phyloP scores from a whole-genome alignment of 192 early-diverging fungal species.

The Backusella australiensis region DNA sequence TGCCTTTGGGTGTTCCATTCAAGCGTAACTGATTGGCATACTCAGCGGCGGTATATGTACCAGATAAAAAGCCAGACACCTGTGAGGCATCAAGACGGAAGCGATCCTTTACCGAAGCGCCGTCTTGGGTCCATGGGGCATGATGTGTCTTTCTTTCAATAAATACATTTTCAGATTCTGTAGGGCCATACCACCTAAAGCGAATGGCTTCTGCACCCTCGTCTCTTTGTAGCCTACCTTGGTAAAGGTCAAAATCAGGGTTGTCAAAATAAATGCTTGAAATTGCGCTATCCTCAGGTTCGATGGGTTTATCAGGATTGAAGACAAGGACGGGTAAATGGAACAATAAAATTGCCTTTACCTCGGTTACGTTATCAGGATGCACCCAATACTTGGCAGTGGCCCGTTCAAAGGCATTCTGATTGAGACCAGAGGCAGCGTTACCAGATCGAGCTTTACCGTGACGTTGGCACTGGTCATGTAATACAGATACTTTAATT shows the following conservation, averaged over 20 bases:
- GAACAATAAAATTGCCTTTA: slow-evolving; percentile 89
- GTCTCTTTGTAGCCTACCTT: slow-evolving; percentile 83
- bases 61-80: slow-evolving; percentile 79
- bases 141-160: slow-evolving; percentile 36
- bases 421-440: slow-evolving; percentile 22
- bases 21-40: not conserved
- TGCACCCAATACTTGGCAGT: slow-evolving; percentile 98
- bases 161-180: slow-evolving; percentile 17
- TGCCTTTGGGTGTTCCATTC: not conserved
- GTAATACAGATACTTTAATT: slow-evolving; percentile 30
- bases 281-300: slow-evolving; percentile 74
- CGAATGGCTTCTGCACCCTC: slow-evolving; percentile 91
- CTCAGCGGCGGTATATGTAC: slow-evolving; percentile 54
- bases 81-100: slow-evolving; percentile 90
- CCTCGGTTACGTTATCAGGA: slow-evolving; percentile 92
- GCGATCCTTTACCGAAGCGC: slow-evolving; percentile 89
- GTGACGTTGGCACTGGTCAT: slow-evolving; percentile 24
- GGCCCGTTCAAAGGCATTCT: slow-evolving; percentile 68
- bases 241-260: slow-evolving; percentile 85
- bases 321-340: slow-evolving; percentile 92
- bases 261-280: slow-evolving; percentile 97
- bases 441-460: slow-evolving; percentile 25
- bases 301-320: slow-evolving; percentile 68
- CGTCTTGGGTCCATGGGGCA: slow-evolving; percentile 62
- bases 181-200: slow-evolving; percentile 89